Percentiles rank a stretch among this genome's conserved stretches.
Conservation (phyloP, 179 eudicot genomes). For the Nepenthes alata region DNA sequence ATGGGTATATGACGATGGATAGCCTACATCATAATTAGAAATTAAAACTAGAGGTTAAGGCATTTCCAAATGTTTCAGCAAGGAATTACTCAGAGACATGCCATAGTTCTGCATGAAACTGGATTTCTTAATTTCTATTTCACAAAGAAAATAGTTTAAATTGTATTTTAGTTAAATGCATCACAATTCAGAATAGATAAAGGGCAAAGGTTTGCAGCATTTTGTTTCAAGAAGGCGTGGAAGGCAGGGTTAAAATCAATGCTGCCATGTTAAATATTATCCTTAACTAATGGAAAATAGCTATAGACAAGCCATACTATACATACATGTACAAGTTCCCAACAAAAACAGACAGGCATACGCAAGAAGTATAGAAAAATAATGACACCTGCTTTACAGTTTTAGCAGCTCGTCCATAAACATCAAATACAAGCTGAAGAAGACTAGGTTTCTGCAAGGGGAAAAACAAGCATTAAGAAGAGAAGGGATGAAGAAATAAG, state of each 20-base stretch:
- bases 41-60: background rate
- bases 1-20: conserved; percentile 77
- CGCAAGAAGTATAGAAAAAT: background rate
- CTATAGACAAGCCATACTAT: background rate
- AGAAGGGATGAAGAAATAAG: background rate
- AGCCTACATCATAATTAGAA: conserved; percentile 41
- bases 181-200: too few species aligned
- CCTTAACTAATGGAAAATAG: background rate
- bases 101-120: too few species aligned
- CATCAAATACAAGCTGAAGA: conserved; percentile 67
- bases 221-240: too few species aligned
- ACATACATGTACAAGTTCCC: background rate
- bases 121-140: too few species aligned
- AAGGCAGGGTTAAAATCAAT: background rate
- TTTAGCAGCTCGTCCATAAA: conserved; percentile 57
- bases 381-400: conserved; percentile 74
- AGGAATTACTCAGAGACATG: background rate
- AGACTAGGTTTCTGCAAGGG: conserved; percentile 68
- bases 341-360: too few species aligned
- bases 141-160: too few species aligned
- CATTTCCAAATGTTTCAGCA: background rate
- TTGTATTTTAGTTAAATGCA: too few species aligned
- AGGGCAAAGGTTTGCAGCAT: too few species aligned
- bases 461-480: conserved; percentile 1
- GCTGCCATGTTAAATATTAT: background rate